Evolutionary conservation across 2,329 filamentous ascomycete genomes (phyloP).

Genomic region (Exserohilum turcica): DNA sequence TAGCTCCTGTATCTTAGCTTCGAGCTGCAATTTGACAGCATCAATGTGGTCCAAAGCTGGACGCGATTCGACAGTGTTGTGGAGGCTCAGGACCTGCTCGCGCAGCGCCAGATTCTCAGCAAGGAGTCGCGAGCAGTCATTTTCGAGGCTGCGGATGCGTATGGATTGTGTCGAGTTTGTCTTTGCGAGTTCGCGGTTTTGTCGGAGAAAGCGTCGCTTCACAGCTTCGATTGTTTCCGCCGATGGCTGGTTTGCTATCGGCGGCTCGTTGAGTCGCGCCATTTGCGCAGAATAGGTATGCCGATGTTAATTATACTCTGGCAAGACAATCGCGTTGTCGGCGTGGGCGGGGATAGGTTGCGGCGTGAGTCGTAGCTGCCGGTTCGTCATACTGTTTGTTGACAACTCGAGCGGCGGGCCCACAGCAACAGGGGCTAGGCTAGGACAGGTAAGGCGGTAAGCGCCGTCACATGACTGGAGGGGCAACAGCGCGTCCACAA

Average conservation of each 20-base stretch:
- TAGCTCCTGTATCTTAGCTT: constrained; percentile 74
- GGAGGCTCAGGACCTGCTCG: constrained; percentile 70
- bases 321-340: constrained; percentile 8
- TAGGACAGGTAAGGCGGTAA: constrained; percentile 5
- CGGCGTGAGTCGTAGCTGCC: constrained; percentile 5
- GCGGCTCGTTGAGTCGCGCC: constrained; percentile 80
- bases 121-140: constrained; percentile 73
- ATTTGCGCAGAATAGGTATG: constrained; percentile 60
- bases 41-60: constrained; percentile 69
- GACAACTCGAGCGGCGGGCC: constrained; percentile 24
- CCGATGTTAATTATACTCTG: constrained; percentile 37
- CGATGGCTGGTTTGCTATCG: constrained; percentile 52
- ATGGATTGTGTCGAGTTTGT: constrained; percentile 78
- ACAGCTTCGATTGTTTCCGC: constrained; percentile 70
- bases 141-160: constrained; percentile 76
- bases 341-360: constrained; percentile 8
- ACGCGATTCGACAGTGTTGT: constrained; percentile 68
- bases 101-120: constrained; percentile 79
- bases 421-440: constrained; percentile 29
- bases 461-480: constrained; percentile 30
- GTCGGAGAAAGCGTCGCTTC: constrained; percentile 77
- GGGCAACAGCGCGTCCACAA: constrained; percentile 26
- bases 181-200: constrained; percentile 81
- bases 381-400: constrained; percentile 28
- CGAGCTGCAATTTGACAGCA: constrained; percentile 71